These are phyloP conservation scores for Hapsidospora chrysogenum DNA, from an alignment of 495 filamentous ascomycete genomes.

Conservation along the genomic window DNA sequence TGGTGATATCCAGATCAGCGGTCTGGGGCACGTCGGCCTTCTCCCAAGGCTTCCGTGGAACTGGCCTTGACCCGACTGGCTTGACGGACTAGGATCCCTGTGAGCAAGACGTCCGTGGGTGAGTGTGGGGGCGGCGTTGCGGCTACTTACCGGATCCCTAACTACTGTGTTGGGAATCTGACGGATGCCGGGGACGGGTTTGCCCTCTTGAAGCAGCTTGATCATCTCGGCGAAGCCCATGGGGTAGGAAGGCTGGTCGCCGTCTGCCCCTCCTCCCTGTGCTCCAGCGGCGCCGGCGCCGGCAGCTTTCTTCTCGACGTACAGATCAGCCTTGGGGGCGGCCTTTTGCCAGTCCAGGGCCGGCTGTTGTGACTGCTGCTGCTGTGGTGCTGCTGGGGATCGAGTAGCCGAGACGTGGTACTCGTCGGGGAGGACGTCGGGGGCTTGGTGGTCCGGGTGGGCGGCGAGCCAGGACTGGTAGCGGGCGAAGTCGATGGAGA, in stretches of 20 bases:
- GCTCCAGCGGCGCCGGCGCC: conserved; percentile 1
- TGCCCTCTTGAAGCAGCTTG: conserved; percentile 68
- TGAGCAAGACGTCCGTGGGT: background rate
- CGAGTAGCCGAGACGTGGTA: conserved; percentile 13
- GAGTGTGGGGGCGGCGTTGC: background rate
- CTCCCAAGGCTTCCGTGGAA: conserved; percentile 21
- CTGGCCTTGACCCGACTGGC: conserved; percentile 16
- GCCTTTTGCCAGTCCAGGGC: conserved; percentile 22
- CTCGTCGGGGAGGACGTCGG: conserved; percentile 5
- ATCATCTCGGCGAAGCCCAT: conserved; percentile 78
- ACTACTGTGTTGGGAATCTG: conserved; percentile 77
- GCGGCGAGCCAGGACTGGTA: conserved; percentile 17
- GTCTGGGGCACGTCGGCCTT: conserved; percentile 3
- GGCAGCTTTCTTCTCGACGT: conserved; percentile 7
- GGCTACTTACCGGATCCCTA: conserved; percentile 24
- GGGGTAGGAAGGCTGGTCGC: conserved; percentile 50
- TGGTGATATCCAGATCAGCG: too few relatives aligned
- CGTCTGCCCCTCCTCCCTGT: conserved; percentile 6
- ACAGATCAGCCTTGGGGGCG: conserved; percentile 25
- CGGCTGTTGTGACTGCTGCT: background rate
- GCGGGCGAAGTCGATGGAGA: conserved; percentile 15
- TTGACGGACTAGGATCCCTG: conserved; percentile 9
- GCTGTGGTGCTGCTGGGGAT: too few relatives aligned
- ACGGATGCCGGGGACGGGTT: conserved; percentile 76
- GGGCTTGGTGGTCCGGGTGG: conserved; percentile 1